These are phyloP conservation scores for Pseudogymnoascus sp. DNA, from an alignment of 2,329 filamentous ascomycete species.

Conservation along the genomic window DNA sequence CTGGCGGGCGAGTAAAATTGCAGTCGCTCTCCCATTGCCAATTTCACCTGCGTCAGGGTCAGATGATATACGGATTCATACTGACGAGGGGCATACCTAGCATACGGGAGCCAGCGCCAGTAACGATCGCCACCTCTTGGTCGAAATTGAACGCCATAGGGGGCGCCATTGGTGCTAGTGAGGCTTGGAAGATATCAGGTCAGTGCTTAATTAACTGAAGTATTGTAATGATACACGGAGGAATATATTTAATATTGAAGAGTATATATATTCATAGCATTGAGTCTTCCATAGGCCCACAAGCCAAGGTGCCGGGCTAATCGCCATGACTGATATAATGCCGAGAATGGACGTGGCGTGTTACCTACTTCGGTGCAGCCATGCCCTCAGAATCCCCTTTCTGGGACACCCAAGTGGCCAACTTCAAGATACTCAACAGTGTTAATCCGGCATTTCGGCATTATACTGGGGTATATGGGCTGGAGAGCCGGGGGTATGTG, in stretches of 20 bases:
- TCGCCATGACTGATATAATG: neutral
- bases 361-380: neutral
- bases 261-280: neutral
- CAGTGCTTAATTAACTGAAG: neutral
- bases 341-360: neutral
- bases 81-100: neutral
- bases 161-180: neutral
- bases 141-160: neutral
- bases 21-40: conserved; percentile 50
- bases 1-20: conserved; percentile 51
- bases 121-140: conserved; percentile 42
- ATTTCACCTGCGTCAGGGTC: conserved; percentile 41
- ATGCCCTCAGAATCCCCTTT: too few species aligned
- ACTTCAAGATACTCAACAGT: neutral
- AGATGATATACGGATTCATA: neutral
- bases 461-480: neutral
- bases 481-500: neutral
- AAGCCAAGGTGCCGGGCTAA: neutral
- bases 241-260: neutral
- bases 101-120: conserved; percentile 43
- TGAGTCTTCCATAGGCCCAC: neutral
- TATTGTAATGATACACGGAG: neutral
- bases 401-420: too few species aligned
- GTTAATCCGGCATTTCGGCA: neutral
- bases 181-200: neutral